Evolutionary conservation across 208 protist species (phyloP).

Genomic region (Strigomonas culicis): DNA sequence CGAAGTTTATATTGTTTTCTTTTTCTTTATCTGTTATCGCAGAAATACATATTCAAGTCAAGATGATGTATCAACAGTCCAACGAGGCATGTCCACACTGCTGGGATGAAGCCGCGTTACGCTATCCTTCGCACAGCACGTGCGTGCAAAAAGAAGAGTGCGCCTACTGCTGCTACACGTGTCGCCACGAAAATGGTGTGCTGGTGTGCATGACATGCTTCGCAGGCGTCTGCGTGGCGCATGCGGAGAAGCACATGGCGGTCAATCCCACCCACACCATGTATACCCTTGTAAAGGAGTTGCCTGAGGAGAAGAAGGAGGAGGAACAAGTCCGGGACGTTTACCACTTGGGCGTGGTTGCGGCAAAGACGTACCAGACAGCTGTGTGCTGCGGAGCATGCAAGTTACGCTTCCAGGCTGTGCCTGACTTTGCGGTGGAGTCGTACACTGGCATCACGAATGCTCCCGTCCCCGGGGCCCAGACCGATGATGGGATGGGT

Average conservation of each 20-base stretch:
- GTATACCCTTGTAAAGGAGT: slow-evolving; percentile 69
- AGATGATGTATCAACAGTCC: slow-evolving; percentile 40
- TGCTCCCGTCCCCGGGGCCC: slow-evolving; percentile 53
- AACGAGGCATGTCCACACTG: slow-evolving; percentile 73
- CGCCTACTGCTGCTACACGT: slow-evolving; percentile 83
- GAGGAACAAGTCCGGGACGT: slow-evolving; percentile 42
- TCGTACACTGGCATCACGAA: slow-evolving; percentile 54
- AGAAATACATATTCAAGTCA: no score
- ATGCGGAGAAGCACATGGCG: slow-evolving; percentile 65
- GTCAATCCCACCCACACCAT: slow-evolving; percentile 50
- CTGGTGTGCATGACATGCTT: slow-evolving; percentile 86
- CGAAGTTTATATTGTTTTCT: slow-evolving; percentile 5
- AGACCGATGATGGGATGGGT: slow-evolving; percentile 6
- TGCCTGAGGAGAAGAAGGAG: slow-evolving; percentile 41
- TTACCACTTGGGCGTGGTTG: slow-evolving; percentile 61
- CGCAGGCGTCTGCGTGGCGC: slow-evolving; percentile 61
- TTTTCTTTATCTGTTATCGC: slow-evolving; percentile 11
- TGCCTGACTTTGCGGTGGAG: slow-evolving; percentile 47
- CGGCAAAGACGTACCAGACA: slow-evolving; percentile 63
- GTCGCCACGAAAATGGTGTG: slow-evolving; percentile 47
- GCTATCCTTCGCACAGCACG: slow-evolving; percentile 19
- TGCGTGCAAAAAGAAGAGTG: slow-evolving; percentile 86
- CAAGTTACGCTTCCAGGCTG: slow-evolving; percentile 29
- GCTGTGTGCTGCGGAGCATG: slow-evolving; percentile 60
- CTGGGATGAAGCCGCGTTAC: slow-evolving; percentile 67